phyloP scores from a whole-genome alignment of 495 filamentous ascomycete genomes.

The Trichoderma orchidacearum region DNA sequence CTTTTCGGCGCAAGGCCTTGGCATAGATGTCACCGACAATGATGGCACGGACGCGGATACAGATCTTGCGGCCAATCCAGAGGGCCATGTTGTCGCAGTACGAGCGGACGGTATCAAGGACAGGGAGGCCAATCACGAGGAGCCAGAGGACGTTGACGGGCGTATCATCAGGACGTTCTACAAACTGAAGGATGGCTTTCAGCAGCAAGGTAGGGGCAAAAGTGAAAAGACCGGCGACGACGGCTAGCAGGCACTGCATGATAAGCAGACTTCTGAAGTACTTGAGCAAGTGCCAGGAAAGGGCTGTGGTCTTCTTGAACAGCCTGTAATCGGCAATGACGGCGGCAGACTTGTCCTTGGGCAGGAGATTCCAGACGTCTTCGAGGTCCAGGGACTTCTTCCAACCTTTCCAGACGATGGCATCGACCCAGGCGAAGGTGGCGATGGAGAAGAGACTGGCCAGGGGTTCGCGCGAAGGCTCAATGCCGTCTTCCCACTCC shows the following conservation, averaged over 20 bases:
- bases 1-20: slow-evolving; percentile 88
- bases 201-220: slow-evolving; percentile 88
- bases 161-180: slow-evolving; percentile 66
- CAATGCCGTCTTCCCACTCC: slow-evolving; percentile 73
- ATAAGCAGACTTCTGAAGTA: slow-evolving; percentile 72
- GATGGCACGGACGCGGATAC: slow-evolving; percentile 82
- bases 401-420: slow-evolving; percentile 84
- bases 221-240: slow-evolving; percentile 63
- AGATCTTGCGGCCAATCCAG: slow-evolving; percentile 86
- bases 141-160: slow-evolving; percentile 91
- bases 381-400: slow-evolving; percentile 66
- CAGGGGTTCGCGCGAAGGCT: slow-evolving; percentile 71
- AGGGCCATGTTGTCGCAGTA: slow-evolving; percentile 77
- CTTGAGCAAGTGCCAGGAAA: slow-evolving; percentile 69
- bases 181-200: slow-evolving; percentile 81
- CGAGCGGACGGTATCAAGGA: slow-evolving; percentile 64
- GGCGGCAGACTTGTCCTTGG: slow-evolving; percentile 72
- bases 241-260: slow-evolving; percentile 67
- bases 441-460: slow-evolving; percentile 80
- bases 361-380: slow-evolving; percentile 83
- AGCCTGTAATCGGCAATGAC: slow-evolving; percentile 75
- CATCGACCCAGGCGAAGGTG: slow-evolving; percentile 84
- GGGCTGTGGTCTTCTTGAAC: slow-evolving; percentile 63
- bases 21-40: slow-evolving; percentile 97
- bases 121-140: slow-evolving; percentile 79